Evolutionary conservation across 257 asterid genomes (phyloP), one percentile per base, ranked within the genome.

Genomic region (Solanum sejunctum): DNA sequence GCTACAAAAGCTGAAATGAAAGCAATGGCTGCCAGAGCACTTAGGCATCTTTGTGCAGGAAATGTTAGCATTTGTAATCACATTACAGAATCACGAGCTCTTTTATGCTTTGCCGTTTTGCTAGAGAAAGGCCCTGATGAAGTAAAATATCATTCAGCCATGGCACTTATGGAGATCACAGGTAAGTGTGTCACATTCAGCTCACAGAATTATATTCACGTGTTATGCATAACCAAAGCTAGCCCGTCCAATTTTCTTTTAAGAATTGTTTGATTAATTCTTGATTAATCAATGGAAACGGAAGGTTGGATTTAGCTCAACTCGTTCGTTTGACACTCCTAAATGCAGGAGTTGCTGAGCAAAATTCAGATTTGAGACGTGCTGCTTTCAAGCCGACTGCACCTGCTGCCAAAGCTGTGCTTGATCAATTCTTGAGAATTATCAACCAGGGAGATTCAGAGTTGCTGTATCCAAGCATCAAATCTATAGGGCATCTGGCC

Each of bases 1-100:
- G 80, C 73, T 1, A 80, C 84, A 11, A 85, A 85, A 60, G 87
- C 87, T 36, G 84, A 85, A 55, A 85, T 85, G 87, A 85, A 85
- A 13, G 87, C 87, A 26, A 85, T 79, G 87, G 75, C 87, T 26
- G 87, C 87, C 26, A 79, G 84, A 80, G 84, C 87, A 39, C 87
- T 85, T 5, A 28, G 87, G n/a, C 67, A 85, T 61, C 80, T 85
- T 21, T 79, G 84, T 41, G 84, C 80, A 13, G 87, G 84, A 51
- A 85, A 85, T 23, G 80, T 64, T 64, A 60, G 73, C 36, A 80
- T 85, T 21, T 78, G 84, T 13, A 49, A 58, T 20, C 67, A 55
- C 15, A 85, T 85, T 18, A 85, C 87, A 49, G 87, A 85, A 67
- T 85, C 87, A 20, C 82, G 84, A 79, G 87, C 87, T 13, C 87